Conservation (phyloP, 768 basidiomycete species). For the Glaciozyma martinii region DNA sequence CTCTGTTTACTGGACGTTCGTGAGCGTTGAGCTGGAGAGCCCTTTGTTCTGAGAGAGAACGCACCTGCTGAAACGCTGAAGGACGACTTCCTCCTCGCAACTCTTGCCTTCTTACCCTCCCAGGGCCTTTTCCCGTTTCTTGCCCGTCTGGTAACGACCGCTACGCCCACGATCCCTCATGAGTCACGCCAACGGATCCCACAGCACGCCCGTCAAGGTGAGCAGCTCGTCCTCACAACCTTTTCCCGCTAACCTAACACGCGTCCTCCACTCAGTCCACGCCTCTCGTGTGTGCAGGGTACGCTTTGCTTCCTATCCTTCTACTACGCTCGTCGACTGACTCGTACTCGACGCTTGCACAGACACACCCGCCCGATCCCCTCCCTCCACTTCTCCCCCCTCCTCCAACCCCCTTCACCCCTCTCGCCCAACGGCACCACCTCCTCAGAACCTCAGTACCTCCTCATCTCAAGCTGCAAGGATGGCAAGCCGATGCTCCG, state of each 20-base stretch:
- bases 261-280: slow-evolving; percentile 11
- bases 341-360: neutral
- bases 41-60: too few relatives aligned
- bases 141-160: too few relatives aligned
- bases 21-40: too few relatives aligned
- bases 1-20: too few relatives aligned
- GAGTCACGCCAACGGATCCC: too few relatives aligned
- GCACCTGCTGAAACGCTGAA: too few relatives aligned
- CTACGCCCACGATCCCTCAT: too few relatives aligned
- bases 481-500: slow-evolving; percentile 71
- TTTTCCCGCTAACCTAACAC: neutral
- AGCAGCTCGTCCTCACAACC: neutral
- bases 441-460: slow-evolving; percentile 68
- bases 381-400: slow-evolving; percentile 82
- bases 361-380: slow-evolving; percentile 55
- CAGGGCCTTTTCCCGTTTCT: too few relatives aligned
- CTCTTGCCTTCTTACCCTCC: too few relatives aligned
- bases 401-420: slow-evolving; percentile 53
- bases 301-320: neutral
- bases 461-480: slow-evolving; percentile 94
- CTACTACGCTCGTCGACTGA: too few relatives aligned
- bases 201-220: neutral
- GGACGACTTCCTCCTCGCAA: too few relatives aligned
- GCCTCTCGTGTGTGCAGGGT: slow-evolving; percentile 29
- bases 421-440: slow-evolving; percentile 28